Evolutionary conservation across 805 yeast species (phyloP), one percentile per base, ranked within the genome.

Genomic region (Huiozyma sinensis): DNA sequence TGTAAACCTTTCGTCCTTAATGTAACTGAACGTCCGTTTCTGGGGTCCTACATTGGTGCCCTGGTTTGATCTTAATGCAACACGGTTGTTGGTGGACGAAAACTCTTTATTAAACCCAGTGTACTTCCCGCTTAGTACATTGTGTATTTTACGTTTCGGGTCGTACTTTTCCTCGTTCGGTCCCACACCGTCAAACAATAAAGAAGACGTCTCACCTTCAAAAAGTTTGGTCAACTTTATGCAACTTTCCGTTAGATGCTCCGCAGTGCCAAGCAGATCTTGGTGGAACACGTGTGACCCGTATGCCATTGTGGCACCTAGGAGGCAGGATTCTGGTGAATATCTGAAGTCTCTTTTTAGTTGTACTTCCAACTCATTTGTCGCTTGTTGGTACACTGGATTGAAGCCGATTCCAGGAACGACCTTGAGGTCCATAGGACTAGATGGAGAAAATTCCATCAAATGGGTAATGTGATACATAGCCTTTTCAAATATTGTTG

Each of bases 251-350:
- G 79, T 67, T 7, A 77, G 45, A 35, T 66, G 58, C 17, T 56
- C 60, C 4, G 75, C 81, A n/a, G 64, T 47, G 10, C 60, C 60
- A 11, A 51, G 28, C 45, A 71, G 71, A 4, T 57, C 50, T 67
- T 63, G 8, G 64, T 50, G 27, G 6, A 27, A 10, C 9, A 7
- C 13, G n/a, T 30, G 17, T n/a, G 30, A 27, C 1, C 75, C 76
- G 28, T 76, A 52, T 0, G 74, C 74, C 52, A 71, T 63, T 69
- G 73, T 73, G 2, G 79, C 76, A 11, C 79, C 81, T 4, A 74
- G 61, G 44, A 71, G 73, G 51, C 83, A 77, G 6, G 72, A 56
- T 39, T 73, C 58, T 47, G 73, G 77, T 29, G 70, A 62, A 33
- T 38, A 48, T 45, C 70, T 72, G 38, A 63, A 49, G 17, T 61